These are phyloP conservation scores for Amniculicola lignicola DNA, from an alignment of 495 filamentous ascomycete species.

Conservation along the genomic window DNA sequence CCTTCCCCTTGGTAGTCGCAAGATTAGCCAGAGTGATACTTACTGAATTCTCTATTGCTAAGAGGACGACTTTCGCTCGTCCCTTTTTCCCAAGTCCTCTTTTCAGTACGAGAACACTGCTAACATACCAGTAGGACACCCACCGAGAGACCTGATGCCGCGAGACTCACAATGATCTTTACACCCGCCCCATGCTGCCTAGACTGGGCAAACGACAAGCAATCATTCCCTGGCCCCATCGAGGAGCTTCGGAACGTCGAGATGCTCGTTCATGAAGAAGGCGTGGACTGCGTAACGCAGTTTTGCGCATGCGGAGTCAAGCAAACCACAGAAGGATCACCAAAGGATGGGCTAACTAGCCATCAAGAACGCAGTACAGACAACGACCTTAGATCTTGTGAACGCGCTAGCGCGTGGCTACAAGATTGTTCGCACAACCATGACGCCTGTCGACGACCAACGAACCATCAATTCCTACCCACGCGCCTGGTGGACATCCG, in stretches of 20 bases:
- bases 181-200: slow-evolving; percentile 31
- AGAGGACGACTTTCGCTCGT: no score
- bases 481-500: slow-evolving; percentile 27
- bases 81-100: no score
- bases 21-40: no score
- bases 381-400: neutral
- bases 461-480: slow-evolving; percentile 4
- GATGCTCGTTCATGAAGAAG: slow-evolving; percentile 18
- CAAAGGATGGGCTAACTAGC: no score
- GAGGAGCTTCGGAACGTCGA: slow-evolving; percentile 24
- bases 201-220: slow-evolving; percentile 27
- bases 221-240: slow-evolving; percentile 22
- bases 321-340: no score
- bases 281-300: slow-evolving; percentile 9
- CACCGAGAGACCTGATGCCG: slow-evolving; percentile 21
- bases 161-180: slow-evolving; percentile 22
- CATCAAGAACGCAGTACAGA: no score
- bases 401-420: slow-evolving; percentile 18
- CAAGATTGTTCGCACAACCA: slow-evolving; percentile 24
- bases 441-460: slow-evolving; percentile 8
- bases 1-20: no score
- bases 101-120: no score
- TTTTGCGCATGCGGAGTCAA: neutral
- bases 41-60: no score
- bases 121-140: no score